Conservation (phyloP, 176 grass and related monocot species). For the Metroxylon sagu region DNA sequence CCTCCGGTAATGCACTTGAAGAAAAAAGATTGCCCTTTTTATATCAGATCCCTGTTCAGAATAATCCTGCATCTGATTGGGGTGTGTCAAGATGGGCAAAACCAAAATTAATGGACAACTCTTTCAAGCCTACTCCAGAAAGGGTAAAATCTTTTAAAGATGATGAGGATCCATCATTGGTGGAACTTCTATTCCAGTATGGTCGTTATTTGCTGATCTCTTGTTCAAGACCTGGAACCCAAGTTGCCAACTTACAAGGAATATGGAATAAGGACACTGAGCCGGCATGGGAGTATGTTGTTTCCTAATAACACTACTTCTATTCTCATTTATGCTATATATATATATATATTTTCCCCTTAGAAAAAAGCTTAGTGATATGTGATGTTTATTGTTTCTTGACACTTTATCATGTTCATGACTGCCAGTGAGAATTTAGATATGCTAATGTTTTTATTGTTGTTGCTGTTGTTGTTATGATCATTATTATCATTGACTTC, state of each 20-base stretch:
- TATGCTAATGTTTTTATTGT: too few relatives aligned
- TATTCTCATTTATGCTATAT: slow-evolving; percentile 3
- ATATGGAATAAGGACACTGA: slow-evolving; percentile 74
- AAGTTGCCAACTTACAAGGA: slow-evolving; percentile 81
- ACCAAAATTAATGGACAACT: slow-evolving; percentile 1
- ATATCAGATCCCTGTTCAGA: slow-evolving; percentile 14
- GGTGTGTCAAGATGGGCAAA: slow-evolving; percentile 4
- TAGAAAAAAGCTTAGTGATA: too few relatives aligned
- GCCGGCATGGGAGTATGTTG: slow-evolving; percentile 72
- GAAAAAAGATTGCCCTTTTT: slow-evolving; percentile 6
- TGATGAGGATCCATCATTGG: slow-evolving; percentile 76
- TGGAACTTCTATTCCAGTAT: slow-evolving; percentile 86
- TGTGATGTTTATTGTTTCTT: too few relatives aligned
- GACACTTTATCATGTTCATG: too few relatives aligned
- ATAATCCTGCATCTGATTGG: slow-evolving; percentile 10
- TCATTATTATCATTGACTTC: too few relatives aligned
- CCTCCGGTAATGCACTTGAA: slow-evolving; percentile 18
- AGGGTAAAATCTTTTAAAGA: slow-evolving; percentile 65
- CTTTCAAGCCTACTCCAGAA: slow-evolving; percentile 47
- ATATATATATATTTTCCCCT: background rate
- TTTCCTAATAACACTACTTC: slow-evolving; percentile 1
- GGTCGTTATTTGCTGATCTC: slow-evolving; percentile 90
- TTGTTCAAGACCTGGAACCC: slow-evolving; percentile 79
- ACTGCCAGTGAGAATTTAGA: too few relatives aligned
- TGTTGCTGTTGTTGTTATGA: too few relatives aligned